These are phyloP conservation scores for Malassezia globosa DNA, from an alignment of 1,284 basidiomycete species.

Conservation along the genomic window DNA sequence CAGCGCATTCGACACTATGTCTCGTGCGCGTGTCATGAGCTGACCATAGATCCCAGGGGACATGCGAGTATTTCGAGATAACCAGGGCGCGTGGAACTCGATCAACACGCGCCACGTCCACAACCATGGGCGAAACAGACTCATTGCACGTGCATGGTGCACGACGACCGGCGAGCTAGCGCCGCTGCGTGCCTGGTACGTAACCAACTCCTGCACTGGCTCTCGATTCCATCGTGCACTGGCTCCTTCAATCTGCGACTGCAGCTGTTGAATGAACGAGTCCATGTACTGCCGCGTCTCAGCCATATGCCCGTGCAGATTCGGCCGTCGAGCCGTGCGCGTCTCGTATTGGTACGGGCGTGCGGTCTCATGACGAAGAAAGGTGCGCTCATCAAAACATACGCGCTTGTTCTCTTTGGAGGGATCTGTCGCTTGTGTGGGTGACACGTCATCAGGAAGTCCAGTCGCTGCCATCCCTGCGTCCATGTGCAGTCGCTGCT, in stretches of 20 bases:
- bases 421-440: neutral
- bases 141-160: neutral
- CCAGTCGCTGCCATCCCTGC: too few species aligned
- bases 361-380: neutral
- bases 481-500: neutral
- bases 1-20: neutral
- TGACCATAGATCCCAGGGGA: neutral
- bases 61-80: neutral
- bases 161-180: neutral
- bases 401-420: neutral
- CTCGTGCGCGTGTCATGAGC: neutral
- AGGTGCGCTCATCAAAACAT: slow-evolving; percentile 12
- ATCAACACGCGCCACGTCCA: neutral
- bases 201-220: neutral
- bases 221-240: neutral
- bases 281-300: slow-evolving; percentile 10
- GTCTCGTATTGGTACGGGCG: slow-evolving; percentile 7
- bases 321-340: neutral
- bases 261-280: slow-evolving; percentile 2
- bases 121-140: neutral
- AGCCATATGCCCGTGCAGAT: neutral
- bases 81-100: slow-evolving; percentile 2
- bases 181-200: neutral
- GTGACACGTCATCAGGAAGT: neutral
- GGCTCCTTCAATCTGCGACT: slow-evolving; percentile 8